A percentile compares a stretch with the other conserved stretches of the same genome.
Evolutionary conservation across 345 rosid species (phyloP).

Genomic region (Acer yangbiense): DNA sequence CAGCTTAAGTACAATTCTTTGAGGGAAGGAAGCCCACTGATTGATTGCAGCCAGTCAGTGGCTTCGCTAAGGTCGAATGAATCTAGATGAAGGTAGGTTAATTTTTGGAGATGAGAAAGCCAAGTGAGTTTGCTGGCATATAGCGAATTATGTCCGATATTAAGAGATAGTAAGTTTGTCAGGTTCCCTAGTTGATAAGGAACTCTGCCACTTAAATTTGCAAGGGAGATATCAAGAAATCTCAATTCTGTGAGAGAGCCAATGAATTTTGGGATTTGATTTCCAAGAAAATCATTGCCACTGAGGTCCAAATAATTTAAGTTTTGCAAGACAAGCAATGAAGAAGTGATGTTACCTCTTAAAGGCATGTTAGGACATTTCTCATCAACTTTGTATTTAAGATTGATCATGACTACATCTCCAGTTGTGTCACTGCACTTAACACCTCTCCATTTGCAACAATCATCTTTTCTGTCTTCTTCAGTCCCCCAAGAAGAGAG

Average conservation of each 20-base stretch:
- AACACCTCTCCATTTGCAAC: constrained; percentile 36
- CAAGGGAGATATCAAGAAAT: not conserved
- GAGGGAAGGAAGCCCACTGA: constrained; percentile 22
- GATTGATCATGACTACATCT: constrained; percentile 21
- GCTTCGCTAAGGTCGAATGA: not conserved
- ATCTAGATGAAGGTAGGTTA: not conserved
- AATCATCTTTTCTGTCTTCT: constrained; percentile 20
- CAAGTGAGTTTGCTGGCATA: not conserved
- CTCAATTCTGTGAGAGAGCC: constrained; percentile 28
- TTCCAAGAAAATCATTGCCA: constrained; percentile 35
- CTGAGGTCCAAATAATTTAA: constrained; percentile 44
- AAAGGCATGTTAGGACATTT: constrained; percentile 10
- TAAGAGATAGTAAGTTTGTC: constrained; percentile 15
- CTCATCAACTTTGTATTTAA: not conserved
- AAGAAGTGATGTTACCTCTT: constrained; percentile 42
- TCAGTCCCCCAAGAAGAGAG: constrained; percentile 32
- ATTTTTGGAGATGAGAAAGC: constrained; percentile 4
- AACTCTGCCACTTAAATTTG: not conserved
- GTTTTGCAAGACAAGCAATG: constrained; percentile 38
- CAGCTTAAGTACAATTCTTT: not conserved
- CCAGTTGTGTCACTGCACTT: constrained; percentile 13
- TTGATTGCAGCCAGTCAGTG: constrained; percentile 19
- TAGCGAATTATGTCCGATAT: not conserved
- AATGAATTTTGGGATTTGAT: constrained; percentile 34
- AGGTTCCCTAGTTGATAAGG: constrained; percentile 13